Base-by-base conservation (phyloP, 495 filamentous ascomycete species). In the Cladorrhinum samala region DNA sequence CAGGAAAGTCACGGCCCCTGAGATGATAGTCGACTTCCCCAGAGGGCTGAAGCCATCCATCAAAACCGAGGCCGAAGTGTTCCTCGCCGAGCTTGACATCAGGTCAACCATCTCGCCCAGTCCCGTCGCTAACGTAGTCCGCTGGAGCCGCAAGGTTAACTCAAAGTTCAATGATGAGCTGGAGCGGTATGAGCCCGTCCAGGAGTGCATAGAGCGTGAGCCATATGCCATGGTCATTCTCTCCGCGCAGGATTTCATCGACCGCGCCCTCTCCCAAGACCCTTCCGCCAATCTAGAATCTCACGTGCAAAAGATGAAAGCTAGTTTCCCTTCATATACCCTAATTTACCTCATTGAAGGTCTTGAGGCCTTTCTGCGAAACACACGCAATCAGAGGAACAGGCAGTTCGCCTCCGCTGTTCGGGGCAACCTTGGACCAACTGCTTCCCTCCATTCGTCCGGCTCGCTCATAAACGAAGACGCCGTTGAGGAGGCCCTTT, bases 1-100 rank as follows among this genome's bases (percentile, higher is more conserved):
- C 67, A 90, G 87, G 69, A 93, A 89, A 59, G 76, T 84, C 14
- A 84, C 87, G 0, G 79, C 79, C 0, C 79, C 77, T 1, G 89
- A 95, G 68, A 93, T 95, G 87, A 86, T 95, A n/a, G 75, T 89
- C 3, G 85, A 91, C 66, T 71, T 95, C 18, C 78, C 87, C 1
- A 68, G 61, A 7, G 74, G 74, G 9, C 65, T 93, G 13, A 65
- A 77, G 9, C 51, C 71, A 8, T 71, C 78, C 42, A 77, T 83
- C 49, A 77, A 86, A 52, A 64, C 74, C 13, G 76, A 79, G 6
- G 65, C 88, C 5, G 76, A 80, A 19, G 79, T 80, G 17, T 75
- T 82, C 20, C 72, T 81, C 37, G 72, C 56, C 18, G 59, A 65
- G 25, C 66, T 72, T 38, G 64, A 65, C 23, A 63, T 68, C 16